Evolutionary conservation across 1,139 yeast species (phyloP).

Genomic region (Sugiyamaella paludigena): DNA sequence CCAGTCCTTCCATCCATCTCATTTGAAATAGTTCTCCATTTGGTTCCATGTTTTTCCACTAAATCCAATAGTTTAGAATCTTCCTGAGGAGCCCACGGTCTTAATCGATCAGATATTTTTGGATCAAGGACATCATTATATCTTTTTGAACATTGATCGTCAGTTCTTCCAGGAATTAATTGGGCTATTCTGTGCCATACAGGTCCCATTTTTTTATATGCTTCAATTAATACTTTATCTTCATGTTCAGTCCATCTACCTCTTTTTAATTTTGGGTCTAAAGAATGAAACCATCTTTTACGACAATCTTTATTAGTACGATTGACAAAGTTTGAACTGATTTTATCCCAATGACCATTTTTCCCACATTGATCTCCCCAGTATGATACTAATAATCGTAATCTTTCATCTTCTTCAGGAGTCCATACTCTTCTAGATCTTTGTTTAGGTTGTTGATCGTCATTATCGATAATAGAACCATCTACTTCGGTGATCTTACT

Average conservation of each 20-base stretch:
- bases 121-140: conserved; percentile 90
- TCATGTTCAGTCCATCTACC: conserved; percentile 92
- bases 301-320: conserved; percentile 90
- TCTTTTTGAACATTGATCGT: conserved; percentile 92
- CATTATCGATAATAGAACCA: not conserved
- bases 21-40: conserved; percentile 79
- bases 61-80: conserved; percentile 64
- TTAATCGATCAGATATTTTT: conserved; percentile 66
- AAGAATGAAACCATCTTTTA: conserved; percentile 81
- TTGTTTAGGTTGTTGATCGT: conserved; percentile 3
- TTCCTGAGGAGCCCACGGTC: conserved; percentile 79
- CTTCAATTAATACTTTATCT: conserved; percentile 62
- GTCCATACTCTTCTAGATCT: conserved; percentile 63
- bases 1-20: conserved; percentile 80
- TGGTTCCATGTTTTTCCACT: conserved; percentile 76
- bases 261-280: conserved; percentile 76
- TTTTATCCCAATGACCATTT: conserved; percentile 64
- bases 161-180: conserved; percentile 80
- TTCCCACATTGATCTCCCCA: conserved; percentile 92
- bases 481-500: not conserved
- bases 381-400: conserved; percentile 65
- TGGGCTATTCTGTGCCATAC: conserved; percentile 83
- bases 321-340: conserved; percentile 65
- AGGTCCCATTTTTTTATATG: conserved; percentile 68
- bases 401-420: conserved; percentile 67